Conservation (phyloP, 192 early-diverging fungal species). For the Coemansia javaensis region DNA sequence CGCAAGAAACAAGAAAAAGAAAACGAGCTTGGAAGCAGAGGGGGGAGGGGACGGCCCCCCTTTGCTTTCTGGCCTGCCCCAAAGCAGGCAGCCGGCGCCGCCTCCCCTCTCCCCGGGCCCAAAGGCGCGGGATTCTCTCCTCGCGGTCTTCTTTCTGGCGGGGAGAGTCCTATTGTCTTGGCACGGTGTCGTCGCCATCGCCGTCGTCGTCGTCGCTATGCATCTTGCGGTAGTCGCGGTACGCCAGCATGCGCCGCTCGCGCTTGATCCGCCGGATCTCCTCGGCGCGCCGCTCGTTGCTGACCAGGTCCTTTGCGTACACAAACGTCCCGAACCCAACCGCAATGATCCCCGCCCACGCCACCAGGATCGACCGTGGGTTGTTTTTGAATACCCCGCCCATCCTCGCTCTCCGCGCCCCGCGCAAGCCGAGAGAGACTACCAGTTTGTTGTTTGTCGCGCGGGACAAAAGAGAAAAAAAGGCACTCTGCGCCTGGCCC, state of each 20-base stretch:
- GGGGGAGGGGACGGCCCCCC: too few species aligned
- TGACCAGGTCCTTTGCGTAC: constrained; percentile 38
- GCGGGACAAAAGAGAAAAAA: too few species aligned
- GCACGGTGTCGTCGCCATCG: constrained; percentile 1
- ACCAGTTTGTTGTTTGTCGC: too few species aligned
- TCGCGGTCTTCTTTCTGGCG: too few species aligned
- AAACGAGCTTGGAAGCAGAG: too few species aligned
- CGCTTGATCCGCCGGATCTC: constrained; percentile 46
- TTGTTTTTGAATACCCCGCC: constrained; percentile 51
- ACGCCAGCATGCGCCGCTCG: constrained; percentile 27
- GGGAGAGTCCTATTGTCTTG: not conserved
- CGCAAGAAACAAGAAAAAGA: constrained; percentile 5
- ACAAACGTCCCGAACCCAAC: constrained; percentile 35
- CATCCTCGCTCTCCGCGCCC: too few species aligned
- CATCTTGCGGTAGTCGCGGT: constrained; percentile 17
- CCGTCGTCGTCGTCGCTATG: constrained; percentile 4
- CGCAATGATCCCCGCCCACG: constrained; percentile 30
- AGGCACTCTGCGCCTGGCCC: too few species aligned
- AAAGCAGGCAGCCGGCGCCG: too few species aligned
- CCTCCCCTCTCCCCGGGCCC: too few species aligned
- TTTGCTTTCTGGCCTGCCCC: too few species aligned
- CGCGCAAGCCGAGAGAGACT: too few species aligned
- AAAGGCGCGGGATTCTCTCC: too few species aligned
- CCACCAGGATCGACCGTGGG: constrained; percentile 39
- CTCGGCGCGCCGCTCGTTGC: constrained; percentile 42